phyloP scores from a whole-genome alignment of 2,329 filamentous ascomycete genomes.

The Alternaria gaisen region DNA sequence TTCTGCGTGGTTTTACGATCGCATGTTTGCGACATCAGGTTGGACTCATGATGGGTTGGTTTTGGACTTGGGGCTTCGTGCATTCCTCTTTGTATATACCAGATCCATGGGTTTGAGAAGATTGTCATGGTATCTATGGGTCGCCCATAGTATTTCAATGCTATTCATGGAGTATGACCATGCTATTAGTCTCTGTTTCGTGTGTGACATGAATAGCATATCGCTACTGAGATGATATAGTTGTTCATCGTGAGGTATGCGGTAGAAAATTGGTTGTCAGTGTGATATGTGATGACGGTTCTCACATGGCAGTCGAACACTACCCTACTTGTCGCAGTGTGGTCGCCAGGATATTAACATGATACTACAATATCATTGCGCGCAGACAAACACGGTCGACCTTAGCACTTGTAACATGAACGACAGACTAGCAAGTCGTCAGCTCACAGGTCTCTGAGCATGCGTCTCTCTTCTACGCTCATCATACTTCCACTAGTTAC shows the following conservation, averaged over 20 bases:
- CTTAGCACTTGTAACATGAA: background rate
- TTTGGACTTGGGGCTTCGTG: conserved; percentile 15
- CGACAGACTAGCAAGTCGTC: background rate
- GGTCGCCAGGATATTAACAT: background rate
- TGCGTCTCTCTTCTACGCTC: background rate
- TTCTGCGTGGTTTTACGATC: conserved; percentile 7
- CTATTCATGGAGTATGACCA: conserved; percentile 4
- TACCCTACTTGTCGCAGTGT: background rate
- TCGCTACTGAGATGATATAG: background rate
- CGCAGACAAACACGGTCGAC: background rate
- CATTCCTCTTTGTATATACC: conserved; percentile 36
- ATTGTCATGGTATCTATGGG: conserved; percentile 2
- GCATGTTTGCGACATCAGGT: conserved; percentile 2
- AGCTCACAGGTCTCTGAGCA: background rate
- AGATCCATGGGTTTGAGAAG: conserved; percentile 1
- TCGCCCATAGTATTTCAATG: conserved; percentile 10
- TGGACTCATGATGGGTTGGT: conserved; percentile 5
- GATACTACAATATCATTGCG: background rate
- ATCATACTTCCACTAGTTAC: background rate
- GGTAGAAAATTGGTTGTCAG: background rate
- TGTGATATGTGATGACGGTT: background rate
- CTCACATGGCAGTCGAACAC: background rate
- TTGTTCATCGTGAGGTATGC: background rate
- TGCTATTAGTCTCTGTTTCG: background rate
- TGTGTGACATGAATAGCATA: background rate